These are phyloP conservation scores for Staphylotrichum longicolle DNA, from an alignment of 495 filamentous ascomycete genomes.

Conservation along the genomic window DNA sequence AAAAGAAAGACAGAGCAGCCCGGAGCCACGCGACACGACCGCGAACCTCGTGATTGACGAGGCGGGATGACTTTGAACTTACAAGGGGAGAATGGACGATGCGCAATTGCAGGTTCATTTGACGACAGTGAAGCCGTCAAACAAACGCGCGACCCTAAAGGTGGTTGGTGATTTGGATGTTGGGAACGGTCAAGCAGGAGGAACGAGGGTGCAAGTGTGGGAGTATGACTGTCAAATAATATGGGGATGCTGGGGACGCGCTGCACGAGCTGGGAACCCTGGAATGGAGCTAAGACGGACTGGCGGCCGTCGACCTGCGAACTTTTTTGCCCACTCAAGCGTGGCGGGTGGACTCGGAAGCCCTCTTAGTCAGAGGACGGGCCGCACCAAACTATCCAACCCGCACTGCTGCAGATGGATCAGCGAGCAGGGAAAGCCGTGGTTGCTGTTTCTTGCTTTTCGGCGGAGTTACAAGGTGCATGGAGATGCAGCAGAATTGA, in stretches of 20 bases:
- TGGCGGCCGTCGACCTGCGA: conserved; percentile 7
- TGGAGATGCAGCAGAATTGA: too few relatives aligned
- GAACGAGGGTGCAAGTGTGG: conserved; percentile 24
- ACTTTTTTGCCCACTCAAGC: conserved; percentile 16
- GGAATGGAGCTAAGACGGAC: background rate
- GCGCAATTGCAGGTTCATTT: conserved; percentile 66
- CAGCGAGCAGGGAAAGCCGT: background rate
- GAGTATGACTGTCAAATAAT: conserved; percentile 20
- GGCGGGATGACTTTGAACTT: conserved; percentile 31
- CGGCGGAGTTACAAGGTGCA: background rate
- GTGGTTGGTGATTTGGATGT: conserved; percentile 26
- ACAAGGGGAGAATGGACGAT: conserved; percentile 45
- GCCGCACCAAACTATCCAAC: conserved; percentile 2
- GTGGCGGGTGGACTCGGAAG: conserved; percentile 19
- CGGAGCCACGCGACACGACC: too few relatives aligned
- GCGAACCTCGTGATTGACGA: background rate
- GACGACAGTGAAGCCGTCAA: conserved; percentile 62
- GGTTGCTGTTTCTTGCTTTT: background rate
- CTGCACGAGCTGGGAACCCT: conserved; percentile 11
- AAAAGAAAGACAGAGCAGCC: too few relatives aligned
- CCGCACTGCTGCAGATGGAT: background rate
- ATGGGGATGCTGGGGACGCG: background rate
- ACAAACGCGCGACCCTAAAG: conserved; percentile 54
- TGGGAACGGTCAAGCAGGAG: conserved; percentile 16
- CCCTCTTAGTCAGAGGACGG: background rate